Evolutionary conservation across 1,139 yeast genomes (phyloP), one percentile per base, ranked within the genome.

Genomic region (Geotrichum histeridarum): DNA sequence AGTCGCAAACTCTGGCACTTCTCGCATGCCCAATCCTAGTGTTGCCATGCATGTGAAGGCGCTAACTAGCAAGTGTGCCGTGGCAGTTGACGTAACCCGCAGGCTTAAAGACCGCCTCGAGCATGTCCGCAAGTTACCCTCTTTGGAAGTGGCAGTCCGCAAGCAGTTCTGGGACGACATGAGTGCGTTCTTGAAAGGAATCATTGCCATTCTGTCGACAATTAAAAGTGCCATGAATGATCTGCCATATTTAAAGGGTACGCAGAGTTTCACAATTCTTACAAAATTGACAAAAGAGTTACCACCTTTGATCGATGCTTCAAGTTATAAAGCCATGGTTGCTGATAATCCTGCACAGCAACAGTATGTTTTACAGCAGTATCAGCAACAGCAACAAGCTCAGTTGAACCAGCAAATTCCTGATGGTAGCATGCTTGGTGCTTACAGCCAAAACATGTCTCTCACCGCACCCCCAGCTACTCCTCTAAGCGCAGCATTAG

Each of bases 251-350:
- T 74, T 91, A 51, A 84, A 86, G 62, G 96, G 87, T 55, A 86
- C 87, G 2, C 75, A 96, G 58, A 84, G 87, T 7, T 78, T 91
- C 73, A 88, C 96, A 0, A 80, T 83, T 36, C 73, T 91, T 56
- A 90, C 97, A 0, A 83, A 89, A 59, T 86, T 91, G 4, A 88
- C 96, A 1, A 91, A 91, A 65, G 98, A 91, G 63, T 87, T 91
- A 11, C 90, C 97, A 0, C 82, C 87, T 12, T 75, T 87, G 61
- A 71, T 90, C 48, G 96, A 90, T 65, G 74, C 77, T 49, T 79
- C 84, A 53, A 73, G 82, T 6, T 79, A 80, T 66, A 77, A 66
- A 44, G 60, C 63, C 30, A 51, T 66, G 48, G 56, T 64, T 57
- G 45, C 41, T 14, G 64, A 48, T 8, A 53, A 12, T 39, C 18